A percentile compares a stretch with the other conserved stretches of the same genome.
Conservation (phyloP, 2,329 filamentous ascomycete genomes). For the Paraphoma chrysanthemicola region DNA sequence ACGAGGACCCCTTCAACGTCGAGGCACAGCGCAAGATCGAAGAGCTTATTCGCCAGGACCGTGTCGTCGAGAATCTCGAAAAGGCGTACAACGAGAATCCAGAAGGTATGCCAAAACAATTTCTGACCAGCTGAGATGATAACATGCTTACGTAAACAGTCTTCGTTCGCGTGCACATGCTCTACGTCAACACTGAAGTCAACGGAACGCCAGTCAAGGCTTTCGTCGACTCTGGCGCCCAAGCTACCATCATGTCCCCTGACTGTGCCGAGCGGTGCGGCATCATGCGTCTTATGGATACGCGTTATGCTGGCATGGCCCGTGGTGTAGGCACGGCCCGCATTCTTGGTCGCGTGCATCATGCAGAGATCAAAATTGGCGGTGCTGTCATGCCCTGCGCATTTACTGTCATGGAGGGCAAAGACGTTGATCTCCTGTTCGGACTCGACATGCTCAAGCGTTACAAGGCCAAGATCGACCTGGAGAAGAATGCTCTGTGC, state of each 20-base stretch:
- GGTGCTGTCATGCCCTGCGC: slow-evolving; percentile 86
- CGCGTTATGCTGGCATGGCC: slow-evolving; percentile 88
- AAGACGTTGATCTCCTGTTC: slow-evolving; percentile 89
- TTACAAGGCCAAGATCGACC: slow-evolving; percentile 91
- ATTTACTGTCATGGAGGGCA: slow-evolving; percentile 99
- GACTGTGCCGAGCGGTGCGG: slow-evolving; percentile 88
- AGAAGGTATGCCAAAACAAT: slow-evolving; percentile 77
- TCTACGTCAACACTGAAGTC: slow-evolving; percentile 95
- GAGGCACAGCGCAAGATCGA: slow-evolving; percentile 92
- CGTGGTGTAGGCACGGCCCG: slow-evolving; percentile 92
- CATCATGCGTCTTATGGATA: slow-evolving; percentile 95
- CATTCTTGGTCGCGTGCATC: slow-evolving; percentile 94
- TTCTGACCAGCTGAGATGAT: slow-evolving; percentile 14
- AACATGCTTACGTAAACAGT: slow-evolving; percentile 60
- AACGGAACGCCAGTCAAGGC: slow-evolving; percentile 93
- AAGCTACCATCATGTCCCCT: slow-evolving; percentile 99
- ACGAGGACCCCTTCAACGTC: slow-evolving; percentile 92
- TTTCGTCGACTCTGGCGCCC: slow-evolving; percentile 94
- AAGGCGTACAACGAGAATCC: slow-evolving; percentile 97
- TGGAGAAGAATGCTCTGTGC: slow-evolving; percentile 81
- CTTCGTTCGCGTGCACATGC: slow-evolving; percentile 92
- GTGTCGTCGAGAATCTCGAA: slow-evolving; percentile 93
- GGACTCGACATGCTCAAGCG: slow-evolving; percentile 97
- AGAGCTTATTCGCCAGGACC: slow-evolving; percentile 94
- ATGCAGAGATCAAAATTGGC: slow-evolving; percentile 93